Base-by-base conservation (phyloP, 345 rosid genomes). In the Carallia pectinifolia region DNA sequence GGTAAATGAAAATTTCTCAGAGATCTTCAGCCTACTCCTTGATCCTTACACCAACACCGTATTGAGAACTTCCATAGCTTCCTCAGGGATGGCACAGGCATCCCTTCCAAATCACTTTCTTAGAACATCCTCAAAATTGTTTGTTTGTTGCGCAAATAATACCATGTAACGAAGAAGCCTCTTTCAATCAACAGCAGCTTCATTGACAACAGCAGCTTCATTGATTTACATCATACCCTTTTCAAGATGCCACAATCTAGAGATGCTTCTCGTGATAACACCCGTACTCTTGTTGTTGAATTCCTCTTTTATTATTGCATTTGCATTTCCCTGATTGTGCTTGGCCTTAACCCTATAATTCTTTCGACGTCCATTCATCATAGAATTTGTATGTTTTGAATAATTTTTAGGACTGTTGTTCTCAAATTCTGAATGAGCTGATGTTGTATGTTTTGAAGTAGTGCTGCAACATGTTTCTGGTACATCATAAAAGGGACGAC, bases 251-350 rank as follows among this genome's bases (percentile, higher is more conserved):
- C 58, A 65, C 73, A 67, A 53, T 70, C 77, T 83, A 17, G 63
- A 65, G 83, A 81, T 83, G 66, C 90, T 87, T 72, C 88, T 80
- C 34, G 87, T 85, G 27, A 72, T 58, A 34, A 81, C 74, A 64
- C 85, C 81, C 39, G 33, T 70, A 38, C 71, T 59, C 47, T 34
- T 62, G 56, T 60, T 53, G 10, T 6, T 17, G 47, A 27, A 15
- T 19, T 59, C 53, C 18, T 34, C 64, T 3, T 1, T 31, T 38
- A 33, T 64, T 47, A 53, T 44, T 23, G 12, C 63, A 31, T 40
- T 55, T 7, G 40, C 66, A 54, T 60, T 30, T 36, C 15, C 40
- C 66, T 10, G 54, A 64, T 66, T 66, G 71, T 33, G 36, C n/a
- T 33, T 61, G 48, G 40, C 64, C 7, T 62, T 68, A 9, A 19